phyloP scores from a whole-genome alignment of 2,329 filamentous ascomycete genomes.

The Xylariaceae sp. region DNA sequence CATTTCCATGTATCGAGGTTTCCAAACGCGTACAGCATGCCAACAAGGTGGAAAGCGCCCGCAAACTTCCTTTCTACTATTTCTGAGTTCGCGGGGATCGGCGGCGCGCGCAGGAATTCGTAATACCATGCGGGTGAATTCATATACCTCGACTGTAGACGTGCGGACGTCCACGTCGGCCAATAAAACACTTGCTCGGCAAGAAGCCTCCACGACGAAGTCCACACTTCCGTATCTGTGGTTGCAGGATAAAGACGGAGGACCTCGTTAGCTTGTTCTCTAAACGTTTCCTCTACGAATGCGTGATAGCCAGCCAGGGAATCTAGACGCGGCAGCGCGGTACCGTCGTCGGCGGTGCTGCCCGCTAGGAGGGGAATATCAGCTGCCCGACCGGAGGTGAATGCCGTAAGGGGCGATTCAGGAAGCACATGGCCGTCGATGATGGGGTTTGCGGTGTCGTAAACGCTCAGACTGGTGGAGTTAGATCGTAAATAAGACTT shows the following conservation, averaged over 20 bases:
- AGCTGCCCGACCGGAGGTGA: conserved; percentile 1
- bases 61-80: conserved; percentile 19
- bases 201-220: conserved; percentile 15
- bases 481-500: conserved; percentile 17
- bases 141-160: conserved; percentile 11
- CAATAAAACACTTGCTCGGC: conserved; percentile 21
- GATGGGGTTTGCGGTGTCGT: conserved; percentile 21
- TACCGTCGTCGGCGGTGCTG: conserved; percentile 10
- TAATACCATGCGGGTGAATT: conserved; percentile 23
- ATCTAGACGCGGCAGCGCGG: conserved; percentile 15
- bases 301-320: conserved; percentile 1
- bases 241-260: conserved; percentile 19
- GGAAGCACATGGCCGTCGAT: conserved; percentile 22
- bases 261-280: conserved; percentile 7
- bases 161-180: conserved; percentile 23
- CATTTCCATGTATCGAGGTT: conserved; percentile 23
- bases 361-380: conserved; percentile 20
- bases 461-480: conserved; percentile 23
- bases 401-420: conserved; percentile 9
- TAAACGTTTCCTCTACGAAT: conserved; percentile 12
- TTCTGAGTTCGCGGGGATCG: conserved; percentile 14
- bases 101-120: conserved; percentile 18
- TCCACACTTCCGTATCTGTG: conserved; percentile 14
- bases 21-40: conserved; percentile 21
- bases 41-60: conserved; percentile 23